Conservation (phyloP, 2,329 filamentous ascomycete genomes). For the Colletotrichum liriopes region DNA sequence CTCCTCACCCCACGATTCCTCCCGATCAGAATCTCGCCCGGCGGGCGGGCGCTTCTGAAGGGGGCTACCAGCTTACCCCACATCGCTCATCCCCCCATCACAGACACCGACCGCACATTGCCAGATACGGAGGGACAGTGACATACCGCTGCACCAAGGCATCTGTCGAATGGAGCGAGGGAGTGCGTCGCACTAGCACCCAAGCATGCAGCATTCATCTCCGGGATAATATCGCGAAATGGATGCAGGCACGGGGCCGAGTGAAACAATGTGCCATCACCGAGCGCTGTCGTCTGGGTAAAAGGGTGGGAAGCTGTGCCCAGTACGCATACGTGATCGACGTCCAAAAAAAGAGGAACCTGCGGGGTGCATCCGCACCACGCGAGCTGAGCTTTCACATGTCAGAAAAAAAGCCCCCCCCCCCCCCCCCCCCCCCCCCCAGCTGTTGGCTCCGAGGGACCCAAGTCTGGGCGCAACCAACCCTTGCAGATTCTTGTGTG, state of each 20-base stretch:
- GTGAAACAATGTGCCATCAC: conserved; percentile 31
- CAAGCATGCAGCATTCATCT: conserved; percentile 32
- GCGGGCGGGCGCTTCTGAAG: conserved; percentile 4
- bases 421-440: too few relatives aligned
- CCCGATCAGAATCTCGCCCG: conserved; percentile 5
- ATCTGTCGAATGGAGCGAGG: neutral
- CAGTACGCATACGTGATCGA: conserved; percentile 34
- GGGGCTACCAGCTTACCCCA: conserved; percentile 12
- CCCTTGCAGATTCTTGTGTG: conserved; percentile 36
- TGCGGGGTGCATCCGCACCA: conserved; percentile 41
- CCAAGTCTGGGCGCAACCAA: conserved; percentile 24
- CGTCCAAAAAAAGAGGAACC: conserved; percentile 42
- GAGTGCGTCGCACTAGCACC: conserved; percentile 7
- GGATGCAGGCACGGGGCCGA: conserved; percentile 33
- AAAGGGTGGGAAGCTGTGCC: conserved; percentile 3
- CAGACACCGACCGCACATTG: conserved; percentile 11
- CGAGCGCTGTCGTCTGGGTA: conserved; percentile 27
- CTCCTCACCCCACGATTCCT: conserved; percentile 21
- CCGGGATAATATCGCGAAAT: conserved; percentile 30
- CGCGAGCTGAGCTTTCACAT: conserved; percentile 41
- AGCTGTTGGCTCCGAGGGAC: conserved; percentile 19
- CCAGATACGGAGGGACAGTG: too few relatives aligned
- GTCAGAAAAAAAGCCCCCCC: conserved; percentile 13
- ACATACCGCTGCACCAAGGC: neutral
- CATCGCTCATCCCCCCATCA: conserved; percentile 5